A percentile compares a stretch with the other conserved stretches of the same genome.
These are phyloP conservation scores for Umbelopsis isabellina DNA, from an alignment of 192 early-diverging fungal genomes.

Conservation along the genomic window DNA sequence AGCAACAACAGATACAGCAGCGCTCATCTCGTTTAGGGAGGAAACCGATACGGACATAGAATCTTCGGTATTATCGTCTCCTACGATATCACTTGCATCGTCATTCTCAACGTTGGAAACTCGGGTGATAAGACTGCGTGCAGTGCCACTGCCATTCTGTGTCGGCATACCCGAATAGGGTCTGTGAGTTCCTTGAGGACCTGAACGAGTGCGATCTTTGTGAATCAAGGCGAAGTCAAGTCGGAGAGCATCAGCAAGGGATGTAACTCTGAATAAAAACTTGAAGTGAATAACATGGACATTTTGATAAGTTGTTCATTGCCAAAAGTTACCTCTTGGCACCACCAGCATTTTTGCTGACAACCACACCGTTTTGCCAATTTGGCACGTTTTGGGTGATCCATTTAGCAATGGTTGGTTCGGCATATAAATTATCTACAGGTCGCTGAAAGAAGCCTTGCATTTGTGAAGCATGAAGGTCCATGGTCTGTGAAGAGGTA, in stretches of 20 bases:
- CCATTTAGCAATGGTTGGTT: slow-evolving; percentile 89
- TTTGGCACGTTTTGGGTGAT: slow-evolving; percentile 88
- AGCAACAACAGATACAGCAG: slow-evolving; percentile 40
- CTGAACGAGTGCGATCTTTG: slow-evolving; percentile 66
- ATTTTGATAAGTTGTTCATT: background rate
- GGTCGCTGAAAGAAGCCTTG: slow-evolving; percentile 87
- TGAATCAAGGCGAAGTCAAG: slow-evolving; percentile 97
- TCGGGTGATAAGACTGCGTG: slow-evolving; percentile 10
- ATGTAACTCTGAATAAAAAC: slow-evolving; percentile 59
- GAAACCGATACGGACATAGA: slow-evolving; percentile 30
- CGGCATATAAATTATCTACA: slow-evolving; percentile 94
- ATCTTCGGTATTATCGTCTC: slow-evolving; percentile 22
- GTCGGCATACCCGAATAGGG: slow-evolving; percentile 12
- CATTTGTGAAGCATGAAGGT: slow-evolving; percentile 93
- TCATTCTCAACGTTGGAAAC: slow-evolving; percentile 15
- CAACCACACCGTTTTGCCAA: slow-evolving; percentile 90
- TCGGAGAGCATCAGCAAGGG: slow-evolving; percentile 87
- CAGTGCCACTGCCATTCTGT: background rate
- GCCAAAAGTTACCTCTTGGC: slow-evolving; percentile 76
- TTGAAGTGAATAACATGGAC: background rate
- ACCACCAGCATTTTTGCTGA: slow-evolving; percentile 96
- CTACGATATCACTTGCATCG: background rate
- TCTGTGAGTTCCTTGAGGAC: slow-evolving; percentile 32
- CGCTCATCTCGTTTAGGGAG: slow-evolving; percentile 37
- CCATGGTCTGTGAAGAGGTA: slow-evolving; percentile 71